Percentiles rank a stretch among this genome's conserved stretches.
Evolutionary conservation across 768 basidiomycete genomes (phyloP).

Genomic region (Trametes maxima): DNA sequence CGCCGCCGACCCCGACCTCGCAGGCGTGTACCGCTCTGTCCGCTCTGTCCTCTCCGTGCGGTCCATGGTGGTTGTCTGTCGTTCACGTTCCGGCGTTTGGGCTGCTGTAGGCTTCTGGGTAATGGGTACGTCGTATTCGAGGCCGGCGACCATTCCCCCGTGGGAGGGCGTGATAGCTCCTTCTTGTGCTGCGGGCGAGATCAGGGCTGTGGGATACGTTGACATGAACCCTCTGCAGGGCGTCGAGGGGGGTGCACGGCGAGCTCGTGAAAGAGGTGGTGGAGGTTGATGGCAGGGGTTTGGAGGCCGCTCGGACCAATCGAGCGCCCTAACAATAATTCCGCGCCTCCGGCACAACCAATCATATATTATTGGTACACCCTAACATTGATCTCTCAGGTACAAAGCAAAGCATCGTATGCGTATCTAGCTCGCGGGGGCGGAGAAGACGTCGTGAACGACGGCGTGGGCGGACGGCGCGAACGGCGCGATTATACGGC

Average conservation of each 20-base stretch:
- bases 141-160: conserved; percentile 55
- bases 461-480: neutral
- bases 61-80: conserved; percentile 33
- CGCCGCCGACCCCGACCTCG: conserved; percentile 30
- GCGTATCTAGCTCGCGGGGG: neutral
- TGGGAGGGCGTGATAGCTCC: conserved; percentile 51
- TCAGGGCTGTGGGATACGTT: conserved; percentile 49
- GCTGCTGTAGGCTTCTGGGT: conserved; percentile 36
- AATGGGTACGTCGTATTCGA: conserved; percentile 69
- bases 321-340: conserved; percentile 6
- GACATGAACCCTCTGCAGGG: conserved; percentile 37
- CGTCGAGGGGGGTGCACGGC: conserved; percentile 8
- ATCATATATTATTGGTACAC: conserved; percentile 6
- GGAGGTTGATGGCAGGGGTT: conserved; percentile 20
- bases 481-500: neutral
- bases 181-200: conserved; percentile 22
- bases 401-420: neutral
- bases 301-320: neutral
- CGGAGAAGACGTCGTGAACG: neutral
- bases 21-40: conserved; percentile 29
- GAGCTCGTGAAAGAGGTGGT: conserved; percentile 14
- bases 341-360: conserved; percentile 3
- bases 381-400: conserved; percentile 1
- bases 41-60: conserved; percentile 30
- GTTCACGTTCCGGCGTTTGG: conserved; percentile 23